Percentiles rank a stretch among this genome's conserved stretches.
Evolutionary conservation across 108 stramenopile species (phyloP).

Genomic region (Seminavis robusta): DNA sequence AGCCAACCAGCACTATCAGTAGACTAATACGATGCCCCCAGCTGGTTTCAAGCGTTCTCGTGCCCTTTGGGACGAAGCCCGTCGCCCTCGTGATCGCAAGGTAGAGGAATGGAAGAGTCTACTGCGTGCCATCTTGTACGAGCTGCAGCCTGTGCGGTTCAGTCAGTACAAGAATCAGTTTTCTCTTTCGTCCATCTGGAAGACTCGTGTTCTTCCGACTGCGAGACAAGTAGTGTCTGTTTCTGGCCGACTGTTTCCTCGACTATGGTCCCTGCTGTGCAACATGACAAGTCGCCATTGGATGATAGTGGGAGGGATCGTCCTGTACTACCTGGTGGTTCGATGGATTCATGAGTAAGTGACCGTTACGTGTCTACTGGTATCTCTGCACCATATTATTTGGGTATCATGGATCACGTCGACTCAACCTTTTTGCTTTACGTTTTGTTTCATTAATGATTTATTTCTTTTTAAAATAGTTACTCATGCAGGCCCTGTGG

Average conservation of each 20-base stretch:
- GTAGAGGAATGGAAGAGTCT: background rate
- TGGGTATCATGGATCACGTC: too few species aligned
- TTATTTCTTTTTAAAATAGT: slow-evolving; percentile 1
- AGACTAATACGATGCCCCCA: too few species aligned
- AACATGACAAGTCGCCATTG: slow-evolving; percentile 8
- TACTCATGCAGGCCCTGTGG: slow-evolving; percentile 65
- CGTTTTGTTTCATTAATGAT: background rate
- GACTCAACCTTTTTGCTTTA: too few species aligned
- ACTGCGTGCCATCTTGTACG: slow-evolving; percentile 56
- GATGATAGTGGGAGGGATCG: slow-evolving; percentile 13
- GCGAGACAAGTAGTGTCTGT: background rate
- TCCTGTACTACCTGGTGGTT: slow-evolving; percentile 35
- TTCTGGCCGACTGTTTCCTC: background rate
- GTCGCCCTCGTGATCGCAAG: slow-evolving; percentile 3
- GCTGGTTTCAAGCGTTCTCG: slow-evolving; percentile 49
- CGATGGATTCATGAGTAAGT: slow-evolving; percentile 31
- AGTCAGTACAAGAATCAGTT: background rate
- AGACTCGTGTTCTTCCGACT: background rate
- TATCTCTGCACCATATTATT: too few species aligned
- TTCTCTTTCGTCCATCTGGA: background rate
- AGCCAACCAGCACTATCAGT: too few species aligned
- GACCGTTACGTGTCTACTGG: too few species aligned
- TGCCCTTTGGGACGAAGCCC: slow-evolving; percentile 53
- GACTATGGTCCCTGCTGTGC: background rate
- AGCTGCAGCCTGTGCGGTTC: slow-evolving; percentile 73